Percentiles rank a stretch among this genome's conserved stretches.
Conservation (phyloP, 1,139 yeast species). For the Kurtzmaniella quercitrusa region DNA sequence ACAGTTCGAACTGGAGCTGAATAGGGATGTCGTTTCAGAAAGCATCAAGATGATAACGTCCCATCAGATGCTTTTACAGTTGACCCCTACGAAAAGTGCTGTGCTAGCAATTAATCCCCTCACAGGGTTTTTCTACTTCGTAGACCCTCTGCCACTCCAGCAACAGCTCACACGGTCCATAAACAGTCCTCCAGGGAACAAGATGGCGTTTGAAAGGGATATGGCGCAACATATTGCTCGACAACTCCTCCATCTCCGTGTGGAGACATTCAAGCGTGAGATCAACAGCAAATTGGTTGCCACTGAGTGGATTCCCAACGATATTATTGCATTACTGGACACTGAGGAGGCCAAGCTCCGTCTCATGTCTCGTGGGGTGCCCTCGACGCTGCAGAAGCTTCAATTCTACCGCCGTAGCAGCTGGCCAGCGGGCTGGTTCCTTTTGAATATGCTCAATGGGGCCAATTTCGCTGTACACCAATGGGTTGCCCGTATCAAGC, state of each 20-base stretch:
- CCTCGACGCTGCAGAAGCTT: constrained; percentile 19
- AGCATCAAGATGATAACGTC: constrained; percentile 17
- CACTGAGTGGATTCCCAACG: constrained; percentile 64
- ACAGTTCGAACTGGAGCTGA: neutral
- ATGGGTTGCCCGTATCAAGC: constrained; percentile 62
- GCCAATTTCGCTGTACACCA: constrained; percentile 47
- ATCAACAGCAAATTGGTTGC: constrained; percentile 53
- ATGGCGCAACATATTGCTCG: constrained; percentile 32
- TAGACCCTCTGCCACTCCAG: constrained; percentile 41
- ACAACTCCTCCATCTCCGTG: constrained; percentile 41
- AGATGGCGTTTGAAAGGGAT: constrained; percentile 26
- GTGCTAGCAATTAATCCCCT: constrained; percentile 42
- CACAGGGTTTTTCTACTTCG: constrained; percentile 42
- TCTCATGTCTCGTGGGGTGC: constrained; percentile 6
- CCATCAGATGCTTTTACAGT: constrained; percentile 32
- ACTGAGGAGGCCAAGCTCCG: constrained; percentile 27
- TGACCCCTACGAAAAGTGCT: constrained; percentile 33
- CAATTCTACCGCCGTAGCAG: constrained; percentile 57
- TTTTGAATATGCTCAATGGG: constrained; percentile 45
- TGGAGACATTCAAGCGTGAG: constrained; percentile 51
- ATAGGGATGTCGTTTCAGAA: neutral
- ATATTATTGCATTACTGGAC: constrained; percentile 46
- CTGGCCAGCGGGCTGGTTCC: constrained; percentile 75
- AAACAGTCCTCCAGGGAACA: constrained; percentile 24
- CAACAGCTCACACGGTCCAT: constrained; percentile 30